phyloP scores from a whole-genome alignment of 2,329 filamentous ascomycete species.

The Xylaria arbuscula region DNA sequence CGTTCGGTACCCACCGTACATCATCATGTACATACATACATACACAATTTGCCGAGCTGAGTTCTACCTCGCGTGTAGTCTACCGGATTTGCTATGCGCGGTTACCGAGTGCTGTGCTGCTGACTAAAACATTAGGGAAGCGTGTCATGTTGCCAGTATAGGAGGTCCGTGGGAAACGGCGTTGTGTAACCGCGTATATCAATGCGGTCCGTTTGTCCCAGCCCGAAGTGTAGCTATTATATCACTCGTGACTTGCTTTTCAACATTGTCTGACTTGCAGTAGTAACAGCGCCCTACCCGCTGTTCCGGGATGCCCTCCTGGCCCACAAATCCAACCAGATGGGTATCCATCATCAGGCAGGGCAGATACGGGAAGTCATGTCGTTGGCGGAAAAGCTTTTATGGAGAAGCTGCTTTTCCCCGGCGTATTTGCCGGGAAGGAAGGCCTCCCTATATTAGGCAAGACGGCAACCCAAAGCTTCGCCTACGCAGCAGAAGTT shows the following conservation, averaged over 20 bases:
- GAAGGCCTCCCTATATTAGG: slow-evolving; percentile 15
- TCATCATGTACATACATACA: neutral
- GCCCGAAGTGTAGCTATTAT: slow-evolving; percentile 14
- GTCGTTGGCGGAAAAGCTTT: slow-evolving; percentile 36
- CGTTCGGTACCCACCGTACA: slow-evolving; percentile 20
- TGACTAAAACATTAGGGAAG: slow-evolving; percentile 25
- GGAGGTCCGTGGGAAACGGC: slow-evolving; percentile 16
- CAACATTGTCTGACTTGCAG: slow-evolving; percentile 19
- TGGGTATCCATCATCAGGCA: slow-evolving; percentile 20
- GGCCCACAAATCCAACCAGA: slow-evolving; percentile 37
- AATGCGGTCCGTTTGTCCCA: slow-evolving; percentile 9
- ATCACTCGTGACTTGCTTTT: slow-evolving; percentile 26
- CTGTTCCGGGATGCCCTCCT: slow-evolving; percentile 27
- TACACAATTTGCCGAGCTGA: slow-evolving; percentile 15
- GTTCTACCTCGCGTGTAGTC: neutral
- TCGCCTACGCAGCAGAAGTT: slow-evolving; percentile 1
- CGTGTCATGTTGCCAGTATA: slow-evolving; percentile 12
- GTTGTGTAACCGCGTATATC: slow-evolving; percentile 22
- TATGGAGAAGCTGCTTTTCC: slow-evolving; percentile 13
- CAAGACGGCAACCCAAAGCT: slow-evolving; percentile 10
- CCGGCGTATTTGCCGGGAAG: slow-evolving; percentile 17
- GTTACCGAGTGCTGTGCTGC: slow-evolving; percentile 24
- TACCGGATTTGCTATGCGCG: slow-evolving; percentile 21
- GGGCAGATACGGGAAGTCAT: slow-evolving; percentile 23
- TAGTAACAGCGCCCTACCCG: slow-evolving; percentile 28